phyloP scores from a whole-genome alignment of 106 monocot genomes.

The Hemerocallis citrina region DNA sequence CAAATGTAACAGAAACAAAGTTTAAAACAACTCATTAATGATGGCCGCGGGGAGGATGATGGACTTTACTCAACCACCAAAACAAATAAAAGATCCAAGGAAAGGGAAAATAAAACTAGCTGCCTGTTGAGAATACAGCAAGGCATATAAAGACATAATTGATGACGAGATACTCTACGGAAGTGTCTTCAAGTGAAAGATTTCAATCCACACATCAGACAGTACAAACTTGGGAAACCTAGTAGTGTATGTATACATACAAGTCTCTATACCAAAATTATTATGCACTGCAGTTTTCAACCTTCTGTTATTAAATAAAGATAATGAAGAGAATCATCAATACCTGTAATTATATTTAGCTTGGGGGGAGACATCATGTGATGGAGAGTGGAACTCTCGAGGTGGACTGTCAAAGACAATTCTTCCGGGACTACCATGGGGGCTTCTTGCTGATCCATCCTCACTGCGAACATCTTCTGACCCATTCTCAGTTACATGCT shows the following conservation, averaged over 20 bases:
- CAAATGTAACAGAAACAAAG: too few species aligned
- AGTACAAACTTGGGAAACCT: not conserved
- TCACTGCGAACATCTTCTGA: constrained; percentile 46
- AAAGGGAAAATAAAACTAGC: not conserved
- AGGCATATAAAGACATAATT: not conserved
- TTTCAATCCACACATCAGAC: not conserved
- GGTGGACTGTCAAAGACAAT: constrained; percentile 60
- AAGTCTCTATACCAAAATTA: not conserved
- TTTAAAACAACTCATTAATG: too few species aligned
- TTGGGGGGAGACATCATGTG: constrained; percentile 30
- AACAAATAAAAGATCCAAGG: not conserved
- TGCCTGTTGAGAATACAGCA: not conserved
- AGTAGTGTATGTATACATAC: not conserved
- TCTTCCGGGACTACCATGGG: constrained; percentile 47
- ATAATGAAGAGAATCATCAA: not conserved
- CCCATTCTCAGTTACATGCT: constrained; percentile 22
- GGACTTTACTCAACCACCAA: too few species aligned
- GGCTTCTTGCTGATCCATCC: constrained; percentile 46
- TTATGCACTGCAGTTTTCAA: not conserved
- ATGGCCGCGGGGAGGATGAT: too few species aligned
- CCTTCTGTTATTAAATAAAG: not conserved
- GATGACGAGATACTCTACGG: not conserved
- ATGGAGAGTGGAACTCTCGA: constrained; percentile 31
- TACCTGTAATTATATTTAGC: constrained; percentile 67
- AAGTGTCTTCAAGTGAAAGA: not conserved